Base-by-base conservation (phyloP, 208 protist genomes). In the Borovskyia barvae region DNA sequence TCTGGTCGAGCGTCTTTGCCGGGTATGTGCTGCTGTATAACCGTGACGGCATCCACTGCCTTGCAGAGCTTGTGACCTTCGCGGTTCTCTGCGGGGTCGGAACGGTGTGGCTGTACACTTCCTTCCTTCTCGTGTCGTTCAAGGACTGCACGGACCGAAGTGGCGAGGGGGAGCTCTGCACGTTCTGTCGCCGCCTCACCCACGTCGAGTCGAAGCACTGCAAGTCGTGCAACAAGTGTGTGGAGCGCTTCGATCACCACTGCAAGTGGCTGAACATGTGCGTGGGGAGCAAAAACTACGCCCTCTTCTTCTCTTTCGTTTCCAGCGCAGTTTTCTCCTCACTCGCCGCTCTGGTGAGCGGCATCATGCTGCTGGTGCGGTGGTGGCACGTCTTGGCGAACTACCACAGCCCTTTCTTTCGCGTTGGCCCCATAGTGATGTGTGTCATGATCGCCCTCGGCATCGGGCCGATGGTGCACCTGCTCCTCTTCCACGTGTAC, bases 221-320 rank as follows among this genome's bases (percentile, higher is more conserved):
- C 74, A 88, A 89, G 66, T 57, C 77, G 35, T 97, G 92, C 62
- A 94, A 94, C 60, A 92, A 92, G 70, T 97, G 92, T 52, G 77
- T 95, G 5, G 54, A 46, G 30, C 69, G 75, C 28, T 96, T 97
- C 62, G 92, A 97, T 51, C 92, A 97, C 57, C 92, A 97, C 65
- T 97, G 92, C 62, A 89, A 89, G 70, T 97, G 92, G 90, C 50
- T 97, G 30, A 96, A 95, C 69, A 82, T 85, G 63, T 97, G 92
- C 60, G 78, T 97, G 26, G 92, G 92, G 5, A 32, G 42, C 12
- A 71, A 66, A 22, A 96, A 97, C 66, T 97, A 95, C 66, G 49
- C 54, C 11, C 52, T 79, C 24, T 95, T 95, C 61, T 75, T 95
- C 46, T 37, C 46, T 9, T 92, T 85, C 43, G 51, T 88, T 25